Evolutionary conservation across 257 asterid species (phyloP), one percentile per base, ranked within the genome.

Genomic region (Ligustrum vulgare): DNA sequence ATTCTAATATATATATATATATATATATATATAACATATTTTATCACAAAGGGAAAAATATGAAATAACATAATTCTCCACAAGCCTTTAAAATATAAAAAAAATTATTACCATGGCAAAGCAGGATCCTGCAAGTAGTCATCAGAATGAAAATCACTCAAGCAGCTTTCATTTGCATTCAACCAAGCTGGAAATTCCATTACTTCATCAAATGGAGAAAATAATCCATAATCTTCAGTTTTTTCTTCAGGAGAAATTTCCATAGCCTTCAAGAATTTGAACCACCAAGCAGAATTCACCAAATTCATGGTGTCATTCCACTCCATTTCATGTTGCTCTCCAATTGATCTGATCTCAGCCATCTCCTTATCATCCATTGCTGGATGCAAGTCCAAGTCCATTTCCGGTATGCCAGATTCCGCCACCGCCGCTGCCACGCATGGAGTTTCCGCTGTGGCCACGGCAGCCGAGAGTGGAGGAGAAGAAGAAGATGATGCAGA

Each of bases 161-260:
- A 84, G 84, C 85, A 84, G 88, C 82, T 81, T 54, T 87, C 98
- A 56, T 79, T 87, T 68, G 90, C 80, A 78, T 88, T 90, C 51
- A 95, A 75, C 99, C 99, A 93, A 3, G 89, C 79, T 13, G 99
- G 99, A 78, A 93, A 89, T 75, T 93, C 98, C 97, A 91, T 76
- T 63, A 76, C 91, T 80, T 91, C 93, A 80, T 87, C 94, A 78
- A 92, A 92, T 18, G 92, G 93, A 56, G 76, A 81, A 80, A 79
- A 73, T 36, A 80, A 80, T 43, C 81, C 83, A 43, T 82, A 86
- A 39, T 70, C 84, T 2, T 32, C 66, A 34, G 80, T 70, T 33
- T 72, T 78, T 72, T 87, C 80, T 74, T 80, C 88, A 1, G 92
- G 86, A 36, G 83, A 82, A 56, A 82, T 80, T 79, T 94, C 99